phyloP scores from a whole-genome alignment of 75 land plant genomes.

The Pinus tabuliformis region DNA sequence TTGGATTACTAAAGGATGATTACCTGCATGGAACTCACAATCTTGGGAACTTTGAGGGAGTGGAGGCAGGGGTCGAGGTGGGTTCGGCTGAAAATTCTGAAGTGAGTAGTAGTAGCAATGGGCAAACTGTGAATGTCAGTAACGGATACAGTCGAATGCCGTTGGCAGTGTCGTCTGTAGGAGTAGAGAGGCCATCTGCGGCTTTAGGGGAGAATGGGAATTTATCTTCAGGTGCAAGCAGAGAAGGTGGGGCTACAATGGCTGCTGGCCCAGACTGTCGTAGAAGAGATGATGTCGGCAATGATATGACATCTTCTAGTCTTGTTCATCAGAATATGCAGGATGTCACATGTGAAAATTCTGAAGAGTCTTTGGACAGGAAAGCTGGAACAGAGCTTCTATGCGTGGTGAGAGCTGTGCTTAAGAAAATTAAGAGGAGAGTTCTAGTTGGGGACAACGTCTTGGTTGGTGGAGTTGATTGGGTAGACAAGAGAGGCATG shows the following conservation, averaged over 20 bases:
- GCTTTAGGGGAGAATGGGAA: constrained; percentile 15
- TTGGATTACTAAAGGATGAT: too few species aligned
- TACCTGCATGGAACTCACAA: too few species aligned
- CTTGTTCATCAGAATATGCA: neutral
- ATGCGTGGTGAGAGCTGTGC: constrained; percentile 83
- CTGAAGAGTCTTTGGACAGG: neutral
- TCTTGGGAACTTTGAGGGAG: too few species aligned
- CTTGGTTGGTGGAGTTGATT: constrained; percentile 81
- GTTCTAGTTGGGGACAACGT: constrained; percentile 96
- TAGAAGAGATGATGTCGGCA: neutral
- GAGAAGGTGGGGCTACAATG: neutral
- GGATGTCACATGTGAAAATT: neutral
- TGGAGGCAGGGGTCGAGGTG: too few species aligned
- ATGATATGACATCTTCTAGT: neutral
- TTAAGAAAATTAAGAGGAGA: constrained; percentile 87
- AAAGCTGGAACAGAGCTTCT: constrained; percentile 66
- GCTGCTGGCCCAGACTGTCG: neutral
- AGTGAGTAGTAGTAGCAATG: neutral
- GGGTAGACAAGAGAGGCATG: constrained; percentile 88
- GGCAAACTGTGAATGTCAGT: neutral
- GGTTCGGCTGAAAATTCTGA: neutral
- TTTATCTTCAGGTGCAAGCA: neutral
- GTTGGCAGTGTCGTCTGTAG: neutral
- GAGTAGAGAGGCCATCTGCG: neutral
- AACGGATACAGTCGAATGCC: neutral